These are phyloP conservation scores for Scleroderma citrinum DNA, from an alignment of 768 basidiomycete genomes.

Conservation along the genomic window DNA sequence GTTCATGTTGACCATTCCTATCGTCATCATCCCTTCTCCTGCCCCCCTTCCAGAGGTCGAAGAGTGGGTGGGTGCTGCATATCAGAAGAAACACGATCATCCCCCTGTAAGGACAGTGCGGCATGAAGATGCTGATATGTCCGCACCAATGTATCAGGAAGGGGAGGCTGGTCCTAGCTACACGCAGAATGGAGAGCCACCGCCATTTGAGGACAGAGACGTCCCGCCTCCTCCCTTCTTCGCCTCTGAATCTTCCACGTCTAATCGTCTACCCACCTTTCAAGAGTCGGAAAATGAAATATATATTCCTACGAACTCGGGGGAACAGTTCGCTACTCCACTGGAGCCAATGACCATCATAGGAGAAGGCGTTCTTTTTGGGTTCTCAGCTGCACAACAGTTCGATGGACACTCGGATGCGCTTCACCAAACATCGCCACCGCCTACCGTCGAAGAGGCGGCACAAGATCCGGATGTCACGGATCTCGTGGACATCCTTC, in stretches of 20 bases:
- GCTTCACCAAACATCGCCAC: slow-evolving; percentile 56
- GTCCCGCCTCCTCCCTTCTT: slow-evolving; percentile 64
- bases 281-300: slow-evolving; percentile 77
- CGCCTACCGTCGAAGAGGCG: slow-evolving; percentile 72
- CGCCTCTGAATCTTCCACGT: slow-evolving; percentile 54
- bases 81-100: slow-evolving; percentile 83
- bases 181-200: slow-evolving; percentile 58
- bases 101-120: slow-evolving; percentile 70
- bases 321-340: slow-evolving; percentile 33
- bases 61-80: slow-evolving; percentile 64
- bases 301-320: slow-evolving; percentile 44
- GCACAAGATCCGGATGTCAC: slow-evolving; percentile 66
- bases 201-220: slow-evolving; percentile 81
- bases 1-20: slow-evolving; percentile 59
- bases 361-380: slow-evolving; percentile 77
- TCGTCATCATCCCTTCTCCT: slow-evolving; percentile 65
- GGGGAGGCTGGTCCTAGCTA: slow-evolving; percentile 75
- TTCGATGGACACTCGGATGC: slow-evolving; percentile 79
- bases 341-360: slow-evolving; percentile 35
- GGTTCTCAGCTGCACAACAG: slow-evolving; percentile 63
- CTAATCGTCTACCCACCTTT: slow-evolving; percentile 62
- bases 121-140: slow-evolving; percentile 56
- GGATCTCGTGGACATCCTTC: slow-evolving; percentile 51
- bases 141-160: slow-evolving; percentile 61
- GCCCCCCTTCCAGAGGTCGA: slow-evolving; percentile 79